Evolutionary conservation across 768 basidiomycete species (phyloP), one percentile per base, ranked within the genome.

Genomic region (Hypholoma fasciculare): DNA sequence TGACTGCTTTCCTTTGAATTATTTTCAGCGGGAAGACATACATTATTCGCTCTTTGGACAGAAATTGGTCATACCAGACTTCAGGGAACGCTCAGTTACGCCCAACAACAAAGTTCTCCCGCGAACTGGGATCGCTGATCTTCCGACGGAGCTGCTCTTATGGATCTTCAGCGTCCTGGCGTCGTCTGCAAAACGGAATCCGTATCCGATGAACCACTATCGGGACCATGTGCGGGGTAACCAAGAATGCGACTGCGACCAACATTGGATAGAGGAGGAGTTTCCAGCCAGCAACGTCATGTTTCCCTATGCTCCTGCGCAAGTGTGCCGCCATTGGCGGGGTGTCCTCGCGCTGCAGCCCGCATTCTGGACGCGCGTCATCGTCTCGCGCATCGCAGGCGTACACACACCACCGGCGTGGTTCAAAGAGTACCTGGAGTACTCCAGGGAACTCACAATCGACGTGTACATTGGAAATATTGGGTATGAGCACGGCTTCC

Each of bases 321-420:
- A 57, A 42, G 56, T 57, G 42, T 57, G 56, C 42, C 20, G 17
- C 4, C 56, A 44, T 9, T 57, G 56, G 56, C 17, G 49, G 49
- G 34, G 30, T 26, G 26, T 57, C 12, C 30, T 57, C 1, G n/a
- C 42, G 6, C 17, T 52, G 23, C 38, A 57, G 19, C 49, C 56
- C 9, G 19, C 37, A 40, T 57, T 57, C 43, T 57, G 56, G 56
- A 57, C 56, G 8, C 26, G 56, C 17, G 27, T 57, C 17, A 46
- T 52, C n/a, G 49, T 44, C 1, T 57, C 56, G 7, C 37, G 49
- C 9, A 23, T 12, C 20, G 37, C 26, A 20, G 42, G 50, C 7
- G 17, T 42, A 13, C 20, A 57, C 43, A 57, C 49, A 8, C 49
- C 56, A 11, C 56, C 56, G 0, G 19, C 36, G 8, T 7, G 23